Conservation (phyloP, 176 grass and related monocot genomes). For the Secale cereale region DNA sequence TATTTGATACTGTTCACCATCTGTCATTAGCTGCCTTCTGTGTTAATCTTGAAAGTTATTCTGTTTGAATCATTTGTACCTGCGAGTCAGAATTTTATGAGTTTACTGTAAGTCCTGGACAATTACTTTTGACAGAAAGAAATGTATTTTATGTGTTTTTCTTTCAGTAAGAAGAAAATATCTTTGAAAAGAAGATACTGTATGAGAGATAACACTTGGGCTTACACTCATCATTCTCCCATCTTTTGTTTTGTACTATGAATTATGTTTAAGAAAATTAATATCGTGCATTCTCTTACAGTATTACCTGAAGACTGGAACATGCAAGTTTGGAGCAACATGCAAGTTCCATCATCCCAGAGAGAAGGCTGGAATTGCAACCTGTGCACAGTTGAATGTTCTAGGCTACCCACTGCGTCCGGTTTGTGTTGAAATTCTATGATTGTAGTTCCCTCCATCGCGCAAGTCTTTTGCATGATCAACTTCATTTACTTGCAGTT, state of each 20-base stretch:
- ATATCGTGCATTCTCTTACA: constrained; percentile 24
- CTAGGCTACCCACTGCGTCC: constrained; percentile 65
- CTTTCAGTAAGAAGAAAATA: neutral
- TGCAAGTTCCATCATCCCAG: constrained; percentile 83
- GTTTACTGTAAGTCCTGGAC: neutral
- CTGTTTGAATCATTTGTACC: neutral
- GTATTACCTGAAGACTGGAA: constrained; percentile 84
- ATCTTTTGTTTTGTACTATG: constrained; percentile 5
- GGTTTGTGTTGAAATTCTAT: constrained; percentile 42
- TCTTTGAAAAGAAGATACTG: neutral
- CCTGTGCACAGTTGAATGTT: constrained; percentile 56
- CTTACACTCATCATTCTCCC: neutral
- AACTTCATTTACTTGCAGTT: constrained; percentile 39
- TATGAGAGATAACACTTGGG: neutral
- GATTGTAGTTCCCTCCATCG: constrained; percentile 7
- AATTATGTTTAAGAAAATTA: constrained; percentile 6
- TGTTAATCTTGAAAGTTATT: neutral
- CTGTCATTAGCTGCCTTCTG: neutral
- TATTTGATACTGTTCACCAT: neutral
- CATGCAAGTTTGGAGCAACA: constrained; percentile 82
- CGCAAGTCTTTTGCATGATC: constrained; percentile 12
- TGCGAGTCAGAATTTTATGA: neutral
- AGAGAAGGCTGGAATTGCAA: constrained; percentile 66
- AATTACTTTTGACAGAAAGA: neutral
- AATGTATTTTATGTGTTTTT: neutral